Evolutionary conservation across 495 filamentous ascomycete genomes (phyloP).

Genomic region (Baudoinia panamericana): DNA sequence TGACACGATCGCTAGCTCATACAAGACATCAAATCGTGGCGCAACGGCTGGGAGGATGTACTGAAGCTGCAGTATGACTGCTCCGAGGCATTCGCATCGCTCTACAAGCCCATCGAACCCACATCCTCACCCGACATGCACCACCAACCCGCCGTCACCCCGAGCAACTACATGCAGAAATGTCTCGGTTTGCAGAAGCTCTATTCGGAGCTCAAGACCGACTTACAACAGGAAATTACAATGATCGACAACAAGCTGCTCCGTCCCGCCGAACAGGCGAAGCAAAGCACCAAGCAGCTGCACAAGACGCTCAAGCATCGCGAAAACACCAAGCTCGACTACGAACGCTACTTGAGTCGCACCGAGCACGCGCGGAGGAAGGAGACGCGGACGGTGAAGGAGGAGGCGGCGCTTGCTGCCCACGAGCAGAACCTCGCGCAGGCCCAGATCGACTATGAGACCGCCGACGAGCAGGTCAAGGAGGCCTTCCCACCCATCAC

Average conservation of each 20-base stretch:
- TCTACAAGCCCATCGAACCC: conserved; percentile 64
- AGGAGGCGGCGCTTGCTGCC: conserved; percentile 62
- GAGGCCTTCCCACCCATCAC: conserved; percentile 64
- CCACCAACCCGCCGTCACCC: conserved; percentile 41
- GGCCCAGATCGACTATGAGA: conserved; percentile 53
- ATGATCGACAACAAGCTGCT: conserved; percentile 63
- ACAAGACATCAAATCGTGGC: conserved; percentile 68
- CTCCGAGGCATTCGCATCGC: conserved; percentile 54
- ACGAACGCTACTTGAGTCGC: conserved; percentile 64
- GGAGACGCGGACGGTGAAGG: conserved; percentile 55
- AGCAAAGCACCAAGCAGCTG: conserved; percentile 57
- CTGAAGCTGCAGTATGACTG: conserved; percentile 57
- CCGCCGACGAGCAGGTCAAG: conserved; percentile 70
- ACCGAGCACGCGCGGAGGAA: conserved; percentile 62
- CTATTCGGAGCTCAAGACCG: conserved; percentile 61
- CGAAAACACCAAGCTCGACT: conserved; percentile 81
- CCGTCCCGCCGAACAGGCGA: conserved; percentile 57
- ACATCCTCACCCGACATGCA: conserved; percentile 4
- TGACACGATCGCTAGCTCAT: conserved; percentile 48
- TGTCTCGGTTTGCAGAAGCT: conserved; percentile 53
- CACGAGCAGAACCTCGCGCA: conserved; percentile 58
- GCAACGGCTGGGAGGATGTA: conserved; percentile 71
- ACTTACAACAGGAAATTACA: conserved; percentile 60
- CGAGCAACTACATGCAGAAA: conserved; percentile 48
- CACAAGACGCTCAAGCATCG: conserved; percentile 88